These are phyloP conservation scores for Fusarium multiceps DNA, from an alignment of 2,329 filamentous ascomycete species.

Conservation along the genomic window DNA sequence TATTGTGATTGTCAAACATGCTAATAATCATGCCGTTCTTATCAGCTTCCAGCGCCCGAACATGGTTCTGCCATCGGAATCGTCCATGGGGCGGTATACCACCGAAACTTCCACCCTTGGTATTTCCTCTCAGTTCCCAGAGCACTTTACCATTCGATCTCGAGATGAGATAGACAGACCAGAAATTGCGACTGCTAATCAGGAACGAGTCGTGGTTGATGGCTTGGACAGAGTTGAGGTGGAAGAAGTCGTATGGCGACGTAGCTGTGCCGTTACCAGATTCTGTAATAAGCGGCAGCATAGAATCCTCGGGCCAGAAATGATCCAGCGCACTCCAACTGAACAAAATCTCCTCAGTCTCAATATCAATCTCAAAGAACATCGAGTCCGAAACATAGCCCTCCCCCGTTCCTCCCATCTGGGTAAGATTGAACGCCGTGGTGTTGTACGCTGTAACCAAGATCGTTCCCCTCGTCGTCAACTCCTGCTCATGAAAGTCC, in stretches of 20 bases:
- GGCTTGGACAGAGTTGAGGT: conserved; percentile 43
- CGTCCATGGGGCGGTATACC: conserved; percentile 40
- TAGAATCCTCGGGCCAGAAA: conserved; percentile 31
- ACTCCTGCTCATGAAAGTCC: conserved; percentile 42
- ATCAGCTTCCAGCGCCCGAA: conserved; percentile 42
- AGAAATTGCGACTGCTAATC: conserved; percentile 41
- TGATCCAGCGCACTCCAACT: conserved; percentile 55
- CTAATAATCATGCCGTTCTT: conserved; percentile 44
- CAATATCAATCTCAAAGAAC: conserved; percentile 57
- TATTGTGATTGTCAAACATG: conserved; percentile 53
- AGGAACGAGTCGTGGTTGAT: conserved; percentile 37
- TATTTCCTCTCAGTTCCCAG: conserved; percentile 44
- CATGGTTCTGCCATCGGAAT: conserved; percentile 53
- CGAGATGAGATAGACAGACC: conserved; percentile 40
- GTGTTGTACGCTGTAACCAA: conserved; percentile 44
- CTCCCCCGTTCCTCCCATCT: conserved; percentile 27
- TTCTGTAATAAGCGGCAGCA: conserved; percentile 12
- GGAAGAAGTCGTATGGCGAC: conserved; percentile 41
- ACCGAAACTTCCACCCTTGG: conserved; percentile 42
- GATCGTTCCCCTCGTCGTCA: conserved; percentile 40
- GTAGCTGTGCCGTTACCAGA: conserved; percentile 24
- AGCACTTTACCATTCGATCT: conserved; percentile 34
- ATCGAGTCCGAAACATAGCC: conserved; percentile 48
- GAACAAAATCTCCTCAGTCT: conserved; percentile 54
- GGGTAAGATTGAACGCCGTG: conserved; percentile 29